Conservation (phyloP, 331 rosid species). For the Pyracantha coccinea region DNA sequence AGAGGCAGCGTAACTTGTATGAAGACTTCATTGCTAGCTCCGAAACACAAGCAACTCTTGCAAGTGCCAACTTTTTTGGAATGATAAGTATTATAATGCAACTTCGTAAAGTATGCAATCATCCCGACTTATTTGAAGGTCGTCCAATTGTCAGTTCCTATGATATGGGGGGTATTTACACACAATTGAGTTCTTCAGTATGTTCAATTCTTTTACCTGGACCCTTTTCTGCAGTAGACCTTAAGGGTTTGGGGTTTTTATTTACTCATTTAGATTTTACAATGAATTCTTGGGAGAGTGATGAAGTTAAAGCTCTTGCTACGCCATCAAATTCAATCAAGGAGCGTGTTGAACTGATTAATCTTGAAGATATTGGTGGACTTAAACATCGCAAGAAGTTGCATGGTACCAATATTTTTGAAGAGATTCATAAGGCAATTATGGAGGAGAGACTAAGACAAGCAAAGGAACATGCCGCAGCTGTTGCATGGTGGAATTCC, state of each 20-base stretch:
- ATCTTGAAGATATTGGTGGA: conserved; percentile 47
- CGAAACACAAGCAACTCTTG: conserved; percentile 96
- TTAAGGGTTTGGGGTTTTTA: conserved; percentile 66
- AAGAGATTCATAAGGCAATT: conserved; percentile 72
- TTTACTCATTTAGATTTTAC: conserved; percentile 79
- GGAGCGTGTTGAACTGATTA: conserved; percentile 39
- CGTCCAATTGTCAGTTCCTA: conserved; percentile 97
- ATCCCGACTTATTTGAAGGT: conserved; percentile 98
- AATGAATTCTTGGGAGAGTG: conserved; percentile 94
- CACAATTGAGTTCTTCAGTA: conserved; percentile 71
- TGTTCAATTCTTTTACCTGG: conserved; percentile 59
- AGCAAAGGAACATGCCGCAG: conserved; percentile 73
- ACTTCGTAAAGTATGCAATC: conserved; percentile 98
- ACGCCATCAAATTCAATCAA: conserved; percentile 58
- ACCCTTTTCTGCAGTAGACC: conserved; percentile 62
- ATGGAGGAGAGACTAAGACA: conserved; percentile 76
- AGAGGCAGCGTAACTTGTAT: conserved; percentile 91
- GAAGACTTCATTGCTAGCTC: conserved; percentile 97
- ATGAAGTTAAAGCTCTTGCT: conserved; percentile 75
- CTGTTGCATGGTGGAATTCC: conserved; percentile 98
- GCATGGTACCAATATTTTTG: conserved; percentile 78
- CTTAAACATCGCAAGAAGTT: conserved; percentile 36
- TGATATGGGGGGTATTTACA: conserved; percentile 73
- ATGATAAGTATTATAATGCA: conserved; percentile 98
- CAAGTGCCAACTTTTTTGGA: conserved; percentile 89